Base-by-base conservation (phyloP, 495 filamentous ascomycete species). In the Clohesyomyces aquaticus region DNA sequence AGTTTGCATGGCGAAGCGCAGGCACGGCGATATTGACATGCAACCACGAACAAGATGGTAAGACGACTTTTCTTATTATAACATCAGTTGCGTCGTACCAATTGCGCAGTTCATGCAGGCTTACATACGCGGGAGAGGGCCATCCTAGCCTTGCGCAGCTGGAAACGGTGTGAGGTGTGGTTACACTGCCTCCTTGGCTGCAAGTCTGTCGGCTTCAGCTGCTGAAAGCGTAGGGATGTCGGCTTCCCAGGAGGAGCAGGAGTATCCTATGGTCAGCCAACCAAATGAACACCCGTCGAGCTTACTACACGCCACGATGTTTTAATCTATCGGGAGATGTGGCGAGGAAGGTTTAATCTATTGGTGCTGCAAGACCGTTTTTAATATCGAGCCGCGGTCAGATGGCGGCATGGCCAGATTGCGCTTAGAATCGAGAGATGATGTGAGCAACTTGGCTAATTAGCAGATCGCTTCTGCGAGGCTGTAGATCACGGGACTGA, bases 1-100 rank as follows among this genome's bases (percentile, higher is more conserved):
- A 48, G 45, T 48, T 6, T 23, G 21, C n/a, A 52, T 27, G 48
- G 48, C 48, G 48, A 22, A 52, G 48, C 27, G 48, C 48, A 52
- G 48, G 32, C 32, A 14, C 14, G 6, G 32, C 32, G 32, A 38
- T 38, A 38, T 16, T 8, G n/a, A 28, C n/a, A 22, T 52, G 48
- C 48, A 25, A 26, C 11, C 48, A 23, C n/a, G 25, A 14, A 52
- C 11, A 26, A 28, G 48, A 18, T 23, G 48, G 48, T 52, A 52
- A 52, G 48, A 25, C 48, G 48, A 28, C 48, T 23, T 52, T 52
- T n/a, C 48, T 47, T 52, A 52, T 52, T 52, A 23, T 52, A 28
- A 28, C 48, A 23, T 23, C 48, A 52, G 4, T 8, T 23, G 22
- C 19, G 4, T 52, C 32, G 32, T 38, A 38, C 32, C 32, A 38